Evolutionary conservation across 2,329 filamentous ascomycete species (phyloP).

Genomic region (Xylaria arbuscula): DNA sequence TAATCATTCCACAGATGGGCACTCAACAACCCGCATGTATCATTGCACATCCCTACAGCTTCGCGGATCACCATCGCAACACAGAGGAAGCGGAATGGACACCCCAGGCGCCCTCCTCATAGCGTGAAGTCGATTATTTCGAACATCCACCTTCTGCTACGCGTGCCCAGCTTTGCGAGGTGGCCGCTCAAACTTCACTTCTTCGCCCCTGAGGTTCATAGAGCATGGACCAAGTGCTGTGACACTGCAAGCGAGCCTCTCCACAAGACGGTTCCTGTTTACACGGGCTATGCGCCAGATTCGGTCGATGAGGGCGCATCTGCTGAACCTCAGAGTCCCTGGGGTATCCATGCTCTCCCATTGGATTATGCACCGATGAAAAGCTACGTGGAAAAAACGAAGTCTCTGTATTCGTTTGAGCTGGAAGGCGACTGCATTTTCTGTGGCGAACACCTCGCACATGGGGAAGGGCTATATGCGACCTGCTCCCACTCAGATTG

Average conservation of each 20-base stretch:
- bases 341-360: conserved; percentile 66
- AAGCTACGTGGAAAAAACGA: conserved; percentile 66
- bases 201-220: conserved; percentile 76
- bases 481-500: conserved; percentile 67
- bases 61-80: conserved; percentile 68
- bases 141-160: conserved; percentile 83
- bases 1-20: conserved; percentile 76
- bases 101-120: conserved; percentile 66
- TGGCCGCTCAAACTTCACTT: conserved; percentile 89
- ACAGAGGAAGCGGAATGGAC: conserved; percentile 63
- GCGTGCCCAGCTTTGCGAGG: conserved; percentile 79
- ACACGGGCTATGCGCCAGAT: conserved; percentile 64
- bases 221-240: conserved; percentile 73
- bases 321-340: conserved; percentile 36
- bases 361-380: conserved; percentile 67
- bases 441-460: conserved; percentile 59
- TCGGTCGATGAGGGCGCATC: conserved; percentile 1
- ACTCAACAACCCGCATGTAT: conserved; percentile 85
- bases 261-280: conserved; percentile 62
- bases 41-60: conserved; percentile 77
- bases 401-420: conserved; percentile 66
- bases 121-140: conserved; percentile 76
- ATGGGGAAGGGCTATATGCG: conserved; percentile 64
- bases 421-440: conserved; percentile 66
- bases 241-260: conserved; percentile 60